Evolutionary conservation across 306 rosid genomes (phyloP), one percentile per base, ranked within the genome.

Genomic region (Trichosanthes cucumerina): DNA sequence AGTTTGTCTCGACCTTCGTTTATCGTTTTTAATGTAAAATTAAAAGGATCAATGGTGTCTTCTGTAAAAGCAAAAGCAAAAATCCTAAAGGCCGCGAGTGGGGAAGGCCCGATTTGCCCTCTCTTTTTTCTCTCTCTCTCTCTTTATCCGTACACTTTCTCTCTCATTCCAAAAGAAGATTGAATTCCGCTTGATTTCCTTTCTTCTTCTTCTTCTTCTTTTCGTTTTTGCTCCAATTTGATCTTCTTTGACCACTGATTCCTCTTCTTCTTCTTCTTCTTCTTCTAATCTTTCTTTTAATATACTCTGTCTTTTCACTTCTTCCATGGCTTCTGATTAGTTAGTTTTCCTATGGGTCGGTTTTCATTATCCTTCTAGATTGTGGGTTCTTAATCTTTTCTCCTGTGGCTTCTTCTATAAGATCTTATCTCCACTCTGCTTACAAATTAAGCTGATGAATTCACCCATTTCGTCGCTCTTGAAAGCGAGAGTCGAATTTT

Each of bases 341-440:
- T 58, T 58, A 11, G 2, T 57, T 57, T 31, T 31, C 13, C 33
- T 63, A 24, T 65, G 73, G 73, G 73, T 65, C 3, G 26, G 28
- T 36, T 65, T 34, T 64, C 24, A 2, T 34, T 64, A 64, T 64
- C 46, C 13, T 64, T 62, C 14, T 13, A 12, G 4, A 11, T 26
- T 26, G 68, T 62, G 69, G 43, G 69, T 28, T 62, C 34, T 31
- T 31, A 14, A 62, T 41, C 24, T 64, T 66, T 36, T 12, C 4
- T 39, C 13, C 3, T 9, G 79, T 90, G 88, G 81, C 97, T 93
- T 91, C 92, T 62, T 79, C 85, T n/a, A 71, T 87, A 90, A 89
- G 94, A 88, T 92, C 97, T 94, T 90, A 90, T 94, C 98, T 60
- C 80, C 54, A 34, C 83, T 82, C 91, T 84, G 97, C 98, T 88